Percentiles rank a stretch among this genome's conserved stretches.
phyloP scores from a whole-genome alignment of 2,329 filamentous ascomycete genomes.

The Fusarium napiforme region DNA sequence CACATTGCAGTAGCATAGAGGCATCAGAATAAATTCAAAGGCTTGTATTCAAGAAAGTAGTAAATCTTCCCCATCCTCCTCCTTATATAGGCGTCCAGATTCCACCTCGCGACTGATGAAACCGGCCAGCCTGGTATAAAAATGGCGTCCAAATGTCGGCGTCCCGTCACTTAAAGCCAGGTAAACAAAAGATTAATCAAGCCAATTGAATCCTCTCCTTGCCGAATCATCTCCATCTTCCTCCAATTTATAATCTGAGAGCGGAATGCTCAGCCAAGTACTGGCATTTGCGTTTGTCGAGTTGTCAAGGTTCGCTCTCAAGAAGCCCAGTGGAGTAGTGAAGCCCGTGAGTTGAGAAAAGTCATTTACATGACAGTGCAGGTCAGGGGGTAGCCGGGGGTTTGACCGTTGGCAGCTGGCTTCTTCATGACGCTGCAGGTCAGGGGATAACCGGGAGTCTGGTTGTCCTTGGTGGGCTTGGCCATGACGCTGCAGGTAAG shows the following conservation, averaged over 20 bases:
- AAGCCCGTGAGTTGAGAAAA: not conserved
- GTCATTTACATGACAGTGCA: slow-evolving; percentile 51
- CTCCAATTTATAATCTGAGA: slow-evolving; percentile 12
- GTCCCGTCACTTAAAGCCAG: slow-evolving; percentile 37
- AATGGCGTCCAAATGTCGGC: slow-evolving; percentile 35
- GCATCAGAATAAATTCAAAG: slow-evolving; percentile 7
- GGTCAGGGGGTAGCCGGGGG: slow-evolving; percentile 43
- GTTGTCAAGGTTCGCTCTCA: slow-evolving; percentile 9
- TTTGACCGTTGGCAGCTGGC: slow-evolving; percentile 33
- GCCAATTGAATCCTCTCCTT: slow-evolving; percentile 27
- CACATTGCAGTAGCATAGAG: not conserved
- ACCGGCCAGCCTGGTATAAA: slow-evolving; percentile 10
- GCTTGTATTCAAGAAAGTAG: slow-evolving; percentile 40
- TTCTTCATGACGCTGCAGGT: slow-evolving; percentile 48
- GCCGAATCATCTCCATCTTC: slow-evolving; percentile 19
- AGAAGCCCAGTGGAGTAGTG: not conserved
- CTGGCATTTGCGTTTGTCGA: not conserved
- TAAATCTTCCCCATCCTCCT: slow-evolving; percentile 6
- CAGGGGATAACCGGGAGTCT: slow-evolving; percentile 42
- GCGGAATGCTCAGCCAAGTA: slow-evolving; percentile 6
- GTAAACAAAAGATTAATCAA: slow-evolving; percentile 23
- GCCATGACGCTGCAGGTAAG: slow-evolving; percentile 47
- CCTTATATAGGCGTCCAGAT: not conserved
- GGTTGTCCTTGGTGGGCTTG: slow-evolving; percentile 39
- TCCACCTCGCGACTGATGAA: slow-evolving; percentile 15